phyloP scores from a whole-genome alignment of 2,329 filamentous ascomycete genomes.

The Claviceps fusiformis region DNA sequence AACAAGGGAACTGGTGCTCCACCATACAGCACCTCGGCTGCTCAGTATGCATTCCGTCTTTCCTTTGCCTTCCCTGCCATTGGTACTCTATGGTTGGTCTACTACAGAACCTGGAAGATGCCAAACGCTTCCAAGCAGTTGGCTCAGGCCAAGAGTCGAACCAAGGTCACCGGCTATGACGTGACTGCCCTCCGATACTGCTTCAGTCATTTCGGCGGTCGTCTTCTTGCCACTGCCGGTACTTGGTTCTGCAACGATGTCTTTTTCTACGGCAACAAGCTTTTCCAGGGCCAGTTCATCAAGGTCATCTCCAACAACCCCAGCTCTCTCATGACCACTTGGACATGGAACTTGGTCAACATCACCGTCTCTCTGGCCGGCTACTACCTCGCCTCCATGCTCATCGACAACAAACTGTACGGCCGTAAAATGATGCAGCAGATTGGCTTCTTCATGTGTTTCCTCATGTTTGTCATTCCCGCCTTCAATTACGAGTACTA shows the following conservation, averaged over 20 bases:
- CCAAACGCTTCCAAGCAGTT: slow-evolving; percentile 74
- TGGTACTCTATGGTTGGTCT: slow-evolving; percentile 86
- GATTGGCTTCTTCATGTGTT: slow-evolving; percentile 82
- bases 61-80: slow-evolving; percentile 85
- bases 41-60: slow-evolving; percentile 83
- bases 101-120: slow-evolving; percentile 96
- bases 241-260: slow-evolving; percentile 95
- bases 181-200: slow-evolving; percentile 67
- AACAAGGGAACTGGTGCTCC: slow-evolving; percentile 61
- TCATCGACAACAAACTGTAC: slow-evolving; percentile 94
- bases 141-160: slow-evolving; percentile 68
- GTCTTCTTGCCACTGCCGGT: slow-evolving; percentile 73
- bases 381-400: slow-evolving; percentile 78
- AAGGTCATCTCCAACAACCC: slow-evolving; percentile 57
- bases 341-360: slow-evolving; percentile 90
- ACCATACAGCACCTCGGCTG: slow-evolving; percentile 63
- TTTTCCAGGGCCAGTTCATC: slow-evolving; percentile 90
- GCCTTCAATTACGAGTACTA: slow-evolving; percentile 84
- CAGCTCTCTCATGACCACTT: slow-evolving; percentile 66
- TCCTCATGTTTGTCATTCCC: slow-evolving; percentile 84
- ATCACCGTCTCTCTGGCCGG: slow-evolving; percentile 72
- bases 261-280: slow-evolving; percentile 98
- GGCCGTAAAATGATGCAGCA: slow-evolving; percentile 96
- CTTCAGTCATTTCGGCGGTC: slow-evolving; percentile 71
- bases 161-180: slow-evolving; percentile 84